Conservation (phyloP, 108 stramenopile species). For the Fragilariopsis cylindrus region DNA sequence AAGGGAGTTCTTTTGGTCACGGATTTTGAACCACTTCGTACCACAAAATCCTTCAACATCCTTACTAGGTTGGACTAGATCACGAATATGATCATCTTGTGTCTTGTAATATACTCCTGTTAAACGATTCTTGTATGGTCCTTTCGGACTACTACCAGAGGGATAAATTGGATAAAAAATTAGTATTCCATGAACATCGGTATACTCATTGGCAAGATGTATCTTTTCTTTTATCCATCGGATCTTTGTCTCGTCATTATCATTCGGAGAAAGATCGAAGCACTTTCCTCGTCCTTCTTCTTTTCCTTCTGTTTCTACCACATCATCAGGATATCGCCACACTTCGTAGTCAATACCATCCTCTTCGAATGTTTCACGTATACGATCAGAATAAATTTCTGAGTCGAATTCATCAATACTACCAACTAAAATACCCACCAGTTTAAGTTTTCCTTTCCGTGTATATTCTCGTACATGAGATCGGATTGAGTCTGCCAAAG, state of each 20-base stretch:
- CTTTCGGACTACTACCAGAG: slow-evolving; percentile 21
- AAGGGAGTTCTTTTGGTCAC: slow-evolving; percentile 14
- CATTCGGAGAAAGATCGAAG: background rate
- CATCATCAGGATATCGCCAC: slow-evolving; percentile 42
- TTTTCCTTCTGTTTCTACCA: background rate
- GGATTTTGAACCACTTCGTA: slow-evolving; percentile 23
- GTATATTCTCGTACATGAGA: slow-evolving; percentile 46
- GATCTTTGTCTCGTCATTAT: slow-evolving; percentile 14
- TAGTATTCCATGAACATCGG: slow-evolving; percentile 88
- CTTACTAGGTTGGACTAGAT: slow-evolving; percentile 72
- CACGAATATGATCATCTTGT: slow-evolving; percentile 89
- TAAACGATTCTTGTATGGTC: slow-evolving; percentile 54
- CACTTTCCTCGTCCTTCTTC: background rate
- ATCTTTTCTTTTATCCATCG: slow-evolving; percentile 59
- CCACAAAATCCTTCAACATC: slow-evolving; percentile 92
- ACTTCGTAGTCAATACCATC: slow-evolving; percentile 88
- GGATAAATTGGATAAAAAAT: slow-evolving; percentile 95
- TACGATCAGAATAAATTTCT: slow-evolving; percentile 84
- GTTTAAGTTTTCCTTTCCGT: slow-evolving; percentile 36
- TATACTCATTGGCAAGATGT: slow-evolving; percentile 50
- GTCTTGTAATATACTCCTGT: slow-evolving; percentile 81
- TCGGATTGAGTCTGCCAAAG: slow-evolving; percentile 52
- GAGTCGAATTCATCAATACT: slow-evolving; percentile 28
- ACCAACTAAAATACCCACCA: slow-evolving; percentile 59
- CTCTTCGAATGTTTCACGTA: slow-evolving; percentile 60